Evolutionary conservation across 345 rosid genomes (phyloP), one percentile per base, ranked within the genome.

Genomic region (Luvunga scandens): DNA sequence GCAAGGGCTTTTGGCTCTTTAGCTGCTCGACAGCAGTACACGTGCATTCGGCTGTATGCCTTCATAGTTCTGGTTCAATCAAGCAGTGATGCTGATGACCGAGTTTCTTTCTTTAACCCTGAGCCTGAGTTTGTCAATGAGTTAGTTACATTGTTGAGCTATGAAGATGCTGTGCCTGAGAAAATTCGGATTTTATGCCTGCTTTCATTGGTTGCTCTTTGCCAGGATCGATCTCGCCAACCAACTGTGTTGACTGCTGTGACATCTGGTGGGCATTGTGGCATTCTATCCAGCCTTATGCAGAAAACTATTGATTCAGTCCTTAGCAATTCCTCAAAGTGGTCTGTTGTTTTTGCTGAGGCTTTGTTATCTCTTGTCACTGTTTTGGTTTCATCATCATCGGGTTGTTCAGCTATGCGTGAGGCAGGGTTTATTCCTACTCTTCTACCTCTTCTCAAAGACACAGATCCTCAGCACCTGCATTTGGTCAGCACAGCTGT

Each of bases 91-190:
- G 83, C 89, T 50, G 94, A 92, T 86, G 93, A 92, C 79, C 80
- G 92, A 78, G 92, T 79, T 80, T 90, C 98, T 78, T 95, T 95
- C 85, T 95, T 93, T 75, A 90, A 89, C 83, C 87, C 92, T 9
- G 99, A 95, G 81, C 99, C 99, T 42, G 98, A 95, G 84, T 95
- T 95, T 87, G 90, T 95, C 65, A 89, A 90, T 78, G 99, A 95
- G 83, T 84, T 95, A 66, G 90, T 95, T 68, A 87, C 93, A 38
- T 81, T 95, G 74, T 84, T 93, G 87, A 91, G 97, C 85, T 83
- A 86, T 77, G 98, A 91, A 81, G 97, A 90, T 82, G 86, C 90
- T 50, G 91, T 93, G 78, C 97, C 94, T 64, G 98, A 95, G 87
- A 95, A 95, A 80, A 89, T 95, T 80, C 86, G 93, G 66, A 87